A percentile compares a stretch with the other conserved stretches of the same genome.
phyloP scores from a whole-genome alignment of 495 filamentous ascomycete species.

The Lineolata rhizophorae region DNA sequence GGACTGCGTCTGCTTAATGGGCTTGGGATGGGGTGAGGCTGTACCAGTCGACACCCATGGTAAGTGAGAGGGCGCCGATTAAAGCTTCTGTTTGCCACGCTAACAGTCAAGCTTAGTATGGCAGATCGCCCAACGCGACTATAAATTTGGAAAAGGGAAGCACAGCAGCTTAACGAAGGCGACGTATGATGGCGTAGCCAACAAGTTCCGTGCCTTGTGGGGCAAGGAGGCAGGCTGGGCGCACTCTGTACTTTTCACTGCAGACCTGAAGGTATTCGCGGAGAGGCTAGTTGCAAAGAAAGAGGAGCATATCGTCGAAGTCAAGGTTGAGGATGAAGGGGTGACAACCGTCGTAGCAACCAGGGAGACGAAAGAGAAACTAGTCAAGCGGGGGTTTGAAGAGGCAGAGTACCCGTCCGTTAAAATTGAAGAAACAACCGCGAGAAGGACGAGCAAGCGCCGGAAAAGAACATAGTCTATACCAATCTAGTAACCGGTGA shows the following conservation, averaged over 20 bases:
- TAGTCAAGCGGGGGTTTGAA: background rate
- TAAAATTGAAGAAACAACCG: too few species aligned
- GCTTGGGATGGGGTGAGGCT: conserved; percentile 85
- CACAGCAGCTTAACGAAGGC: conserved; percentile 69
- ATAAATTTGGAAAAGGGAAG: conserved; percentile 70
- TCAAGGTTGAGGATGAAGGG: conserved; percentile 1
- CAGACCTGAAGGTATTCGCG: conserved; percentile 71
- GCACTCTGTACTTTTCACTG: conserved; percentile 89
- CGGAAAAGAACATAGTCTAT: too few species aligned
- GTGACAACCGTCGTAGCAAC: background rate
- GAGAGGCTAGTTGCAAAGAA: conserved; percentile 32
- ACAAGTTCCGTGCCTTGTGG: conserved; percentile 81
- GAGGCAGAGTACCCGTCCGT: background rate
- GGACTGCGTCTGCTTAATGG: conserved; percentile 94
- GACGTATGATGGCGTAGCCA: conserved; percentile 74
- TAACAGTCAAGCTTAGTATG: conserved; percentile 38
- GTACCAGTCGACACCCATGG: conserved; percentile 93
- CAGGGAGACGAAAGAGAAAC: background rate
- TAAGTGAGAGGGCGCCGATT: conserved; percentile 15
- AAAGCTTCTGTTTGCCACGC: too few species aligned
- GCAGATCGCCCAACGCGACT: conserved; percentile 94
- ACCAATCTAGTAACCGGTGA: too few species aligned
- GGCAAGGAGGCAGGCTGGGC: conserved; percentile 92
- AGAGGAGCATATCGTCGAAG: conserved; percentile 1
- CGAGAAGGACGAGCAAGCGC: too few species aligned